Percentiles rank a stretch among this genome's conserved stretches.
These are phyloP conservation scores for Ophiostoma piceae DNA, from an alignment of 2,329 filamentous ascomycete species.

Conservation along the genomic window DNA sequence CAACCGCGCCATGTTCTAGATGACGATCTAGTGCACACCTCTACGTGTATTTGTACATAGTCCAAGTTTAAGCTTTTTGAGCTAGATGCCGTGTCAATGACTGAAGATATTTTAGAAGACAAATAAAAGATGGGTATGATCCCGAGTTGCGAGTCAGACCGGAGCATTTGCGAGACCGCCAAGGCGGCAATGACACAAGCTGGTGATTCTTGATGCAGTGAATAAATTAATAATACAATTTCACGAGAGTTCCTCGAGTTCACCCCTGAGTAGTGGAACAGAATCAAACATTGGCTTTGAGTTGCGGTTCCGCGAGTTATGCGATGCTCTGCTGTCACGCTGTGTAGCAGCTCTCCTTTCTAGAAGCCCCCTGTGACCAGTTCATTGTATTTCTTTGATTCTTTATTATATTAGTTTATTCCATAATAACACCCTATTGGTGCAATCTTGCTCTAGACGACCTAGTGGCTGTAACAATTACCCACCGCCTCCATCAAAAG, in stretches of 20 bases:
- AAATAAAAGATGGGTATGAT: not conserved
- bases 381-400: not conserved
- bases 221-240: not conserved
- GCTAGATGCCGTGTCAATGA: not conserved
- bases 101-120: conserved; percentile 1
- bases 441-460: not conserved
- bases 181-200: not conserved
- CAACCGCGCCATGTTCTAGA: not conserved
- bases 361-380: not conserved
- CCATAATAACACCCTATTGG: not conserved
- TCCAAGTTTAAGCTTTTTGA: not conserved
- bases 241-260: not conserved
- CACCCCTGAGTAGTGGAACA: not conserved
- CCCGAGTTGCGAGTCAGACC: not conserved
- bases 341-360: not conserved
- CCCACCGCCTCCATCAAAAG: not conserved
- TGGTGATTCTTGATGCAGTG: not conserved
- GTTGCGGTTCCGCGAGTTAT: not conserved
- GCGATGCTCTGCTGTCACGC: not conserved
- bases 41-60: conserved; percentile 7
- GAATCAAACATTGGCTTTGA: not conserved
- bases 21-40: not conserved
- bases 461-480: not conserved
- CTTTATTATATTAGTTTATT: not conserved
- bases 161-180: not conserved